These are phyloP conservation scores for Plasmodium billcollinsi DNA, from an alignment of 169 alveolate species.

Conservation along the genomic window DNA sequence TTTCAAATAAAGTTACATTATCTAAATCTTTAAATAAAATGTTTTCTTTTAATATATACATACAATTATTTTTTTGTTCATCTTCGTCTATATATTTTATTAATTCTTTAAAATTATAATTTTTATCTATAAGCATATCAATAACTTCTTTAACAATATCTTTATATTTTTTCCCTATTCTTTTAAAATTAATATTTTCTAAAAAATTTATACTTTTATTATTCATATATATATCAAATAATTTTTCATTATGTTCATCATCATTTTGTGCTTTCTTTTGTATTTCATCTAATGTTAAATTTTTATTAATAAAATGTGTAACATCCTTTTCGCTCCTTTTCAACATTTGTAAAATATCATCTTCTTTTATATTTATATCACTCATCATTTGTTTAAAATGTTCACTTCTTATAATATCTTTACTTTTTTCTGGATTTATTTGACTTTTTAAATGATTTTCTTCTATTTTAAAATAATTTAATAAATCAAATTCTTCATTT, in stretches of 20 bases:
- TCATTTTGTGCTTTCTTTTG: constrained; percentile 62
- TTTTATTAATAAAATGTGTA: constrained; percentile 46
- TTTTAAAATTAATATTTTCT: constrained; percentile 57
- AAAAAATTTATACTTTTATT: constrained; percentile 28
- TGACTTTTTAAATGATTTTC: constrained; percentile 46
- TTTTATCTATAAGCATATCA: constrained; percentile 20
- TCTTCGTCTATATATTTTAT: constrained; percentile 32
- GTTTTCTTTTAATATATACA: constrained; percentile 19
- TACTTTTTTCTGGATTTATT: constrained; percentile 59
- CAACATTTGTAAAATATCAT: constrained; percentile 29
- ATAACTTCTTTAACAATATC: constrained; percentile 57
- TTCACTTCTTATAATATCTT: constrained; percentile 51
- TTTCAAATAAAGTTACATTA: constrained; percentile 26
- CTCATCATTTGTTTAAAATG: constrained; percentile 49
- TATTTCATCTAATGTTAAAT: constrained; percentile 57
- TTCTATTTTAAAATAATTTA: constrained; percentile 25
- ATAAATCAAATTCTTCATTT: constrained; percentile 12
- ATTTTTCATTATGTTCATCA: constrained; percentile 46
- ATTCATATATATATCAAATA: constrained; percentile 60
- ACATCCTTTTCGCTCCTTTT: constrained; percentile 60
- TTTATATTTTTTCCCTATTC: constrained; percentile 69
- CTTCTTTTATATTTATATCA: constrained; percentile 58
- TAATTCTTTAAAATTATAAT: constrained; percentile 21
- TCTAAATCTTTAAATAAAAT: constrained; percentile 30
- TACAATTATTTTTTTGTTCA: constrained; percentile 10